These are phyloP conservation scores for Dothistroma septosporum DNA, from an alignment of 2,329 filamentous ascomycete species.

Conservation along the genomic window DNA sequence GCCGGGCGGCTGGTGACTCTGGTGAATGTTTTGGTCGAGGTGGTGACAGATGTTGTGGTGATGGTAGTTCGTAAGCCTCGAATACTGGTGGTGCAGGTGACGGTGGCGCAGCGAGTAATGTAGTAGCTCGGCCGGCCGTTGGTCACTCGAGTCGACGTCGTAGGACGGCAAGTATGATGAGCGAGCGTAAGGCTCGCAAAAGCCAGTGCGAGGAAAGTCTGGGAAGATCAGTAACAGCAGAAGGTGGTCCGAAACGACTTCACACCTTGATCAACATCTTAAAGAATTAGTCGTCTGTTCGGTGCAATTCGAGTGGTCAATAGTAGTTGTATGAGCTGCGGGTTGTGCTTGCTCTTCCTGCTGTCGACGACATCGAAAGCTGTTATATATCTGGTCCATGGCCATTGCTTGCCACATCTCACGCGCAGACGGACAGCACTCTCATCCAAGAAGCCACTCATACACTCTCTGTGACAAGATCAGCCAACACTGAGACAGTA, in stretches of 20 bases:
- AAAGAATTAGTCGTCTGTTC: not conserved
- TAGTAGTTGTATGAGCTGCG: not conserved
- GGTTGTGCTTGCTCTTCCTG: not conserved
- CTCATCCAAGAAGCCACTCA: constrained; percentile 4
- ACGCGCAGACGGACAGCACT: not conserved
- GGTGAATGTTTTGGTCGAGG: not conserved
- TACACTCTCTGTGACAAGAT: not conserved
- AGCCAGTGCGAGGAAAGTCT: not conserved
- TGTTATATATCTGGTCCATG: not conserved
- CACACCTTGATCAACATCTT: not conserved
- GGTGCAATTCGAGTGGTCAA: not conserved
- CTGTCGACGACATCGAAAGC: not conserved
- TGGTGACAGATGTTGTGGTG: not conserved
- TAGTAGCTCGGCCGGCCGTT: not conserved
- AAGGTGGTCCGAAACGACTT: not conserved
- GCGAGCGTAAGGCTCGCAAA: not conserved
- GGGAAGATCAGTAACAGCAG: not conserved
- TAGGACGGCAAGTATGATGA: not conserved
- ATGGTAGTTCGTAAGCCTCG: not conserved
- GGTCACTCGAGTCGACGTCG: not conserved
- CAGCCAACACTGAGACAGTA: not conserved
- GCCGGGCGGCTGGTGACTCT: not conserved
- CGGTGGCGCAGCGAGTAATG: not conserved
- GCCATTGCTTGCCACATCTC: not conserved
- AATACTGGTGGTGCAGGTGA: not conserved